Conservation (phyloP, 1,284 basidiomycete species). For the Cryptococcus sp. region DNA sequence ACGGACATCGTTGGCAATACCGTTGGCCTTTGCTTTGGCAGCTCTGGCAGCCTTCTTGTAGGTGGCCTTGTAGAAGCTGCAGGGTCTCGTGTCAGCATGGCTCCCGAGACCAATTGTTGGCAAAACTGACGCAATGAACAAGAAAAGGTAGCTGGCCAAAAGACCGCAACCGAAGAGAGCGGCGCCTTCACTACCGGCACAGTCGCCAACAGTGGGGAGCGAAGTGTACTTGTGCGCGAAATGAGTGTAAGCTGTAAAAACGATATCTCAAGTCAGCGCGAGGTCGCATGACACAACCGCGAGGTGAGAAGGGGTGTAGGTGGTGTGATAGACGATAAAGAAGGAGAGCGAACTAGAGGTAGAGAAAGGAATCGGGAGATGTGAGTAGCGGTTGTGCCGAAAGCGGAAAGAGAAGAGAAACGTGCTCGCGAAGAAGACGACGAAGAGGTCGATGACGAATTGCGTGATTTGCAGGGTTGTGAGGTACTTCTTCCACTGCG, state of each 20-base stretch:
- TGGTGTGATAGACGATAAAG: background rate
- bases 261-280: conserved; percentile 10
- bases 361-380: conserved; percentile 58
- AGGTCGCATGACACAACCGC: conserved; percentile 20
- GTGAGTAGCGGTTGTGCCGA: conserved; percentile 63
- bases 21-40: conserved; percentile 19
- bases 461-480: conserved; percentile 95
- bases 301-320: conserved; percentile 2
- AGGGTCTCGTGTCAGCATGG: conserved; percentile 3
- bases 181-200: conserved; percentile 83
- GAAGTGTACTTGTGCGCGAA: conserved; percentile 68
- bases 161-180: conserved; percentile 87
- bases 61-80: conserved; percentile 54
- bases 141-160: conserved; percentile 81
- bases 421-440: conserved; percentile 92
- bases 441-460: conserved; percentile 84
- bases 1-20: conserved; percentile 28
- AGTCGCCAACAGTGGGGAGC: conserved; percentile 73
- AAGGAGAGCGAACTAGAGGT: conserved; percentile 54
- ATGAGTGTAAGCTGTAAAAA: conserved; percentile 69
- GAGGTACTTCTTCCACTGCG: conserved; percentile 64
- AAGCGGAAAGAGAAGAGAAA: conserved; percentile 54
- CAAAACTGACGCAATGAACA: conserved; percentile 69
- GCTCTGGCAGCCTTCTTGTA: conserved; percentile 51
- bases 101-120: background rate